These are phyloP conservation scores for Ilex paraguariensis DNA, from an alignment of 305 asterid species.

Conservation along the genomic window DNA sequence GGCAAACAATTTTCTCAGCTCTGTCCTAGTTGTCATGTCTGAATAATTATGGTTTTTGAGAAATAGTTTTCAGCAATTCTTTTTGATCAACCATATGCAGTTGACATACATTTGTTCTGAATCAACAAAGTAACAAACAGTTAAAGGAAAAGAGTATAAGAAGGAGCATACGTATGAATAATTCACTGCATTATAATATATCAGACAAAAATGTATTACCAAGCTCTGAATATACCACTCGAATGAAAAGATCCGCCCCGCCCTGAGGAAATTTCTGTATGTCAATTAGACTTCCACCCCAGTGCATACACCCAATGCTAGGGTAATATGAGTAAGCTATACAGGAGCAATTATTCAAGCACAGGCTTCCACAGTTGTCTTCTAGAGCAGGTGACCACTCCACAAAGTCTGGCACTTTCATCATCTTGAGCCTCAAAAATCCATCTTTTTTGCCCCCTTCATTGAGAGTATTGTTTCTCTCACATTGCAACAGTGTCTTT, in stretches of 20 bases:
- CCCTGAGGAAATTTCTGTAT: conserved; percentile 8
- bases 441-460: neutral
- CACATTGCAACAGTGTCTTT: conserved; percentile 29
- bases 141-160: no score
- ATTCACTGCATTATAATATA: no score
- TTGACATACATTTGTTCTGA: no score
- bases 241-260: neutral
- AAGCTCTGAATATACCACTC: conserved; percentile 7
- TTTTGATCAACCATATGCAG: no score
- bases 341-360: neutral
- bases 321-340: neutral
- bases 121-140: no score
- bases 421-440: neutral
- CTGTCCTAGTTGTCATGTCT: no score
- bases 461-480: conserved; percentile 6
- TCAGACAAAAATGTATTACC: conserved; percentile 1
- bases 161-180: no score
- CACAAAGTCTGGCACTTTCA: neutral
- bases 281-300: conserved; percentile 17
- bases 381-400: neutral
- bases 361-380: neutral
- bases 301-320: conserved; percentile 20
- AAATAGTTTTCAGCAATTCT: no score
- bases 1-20: no score
- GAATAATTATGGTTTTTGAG: no score